Evolutionary conservation across 1,139 yeast species (phyloP), one percentile per base, ranked within the genome.

Genomic region (Barnettozyma hawaiiensis): DNA sequence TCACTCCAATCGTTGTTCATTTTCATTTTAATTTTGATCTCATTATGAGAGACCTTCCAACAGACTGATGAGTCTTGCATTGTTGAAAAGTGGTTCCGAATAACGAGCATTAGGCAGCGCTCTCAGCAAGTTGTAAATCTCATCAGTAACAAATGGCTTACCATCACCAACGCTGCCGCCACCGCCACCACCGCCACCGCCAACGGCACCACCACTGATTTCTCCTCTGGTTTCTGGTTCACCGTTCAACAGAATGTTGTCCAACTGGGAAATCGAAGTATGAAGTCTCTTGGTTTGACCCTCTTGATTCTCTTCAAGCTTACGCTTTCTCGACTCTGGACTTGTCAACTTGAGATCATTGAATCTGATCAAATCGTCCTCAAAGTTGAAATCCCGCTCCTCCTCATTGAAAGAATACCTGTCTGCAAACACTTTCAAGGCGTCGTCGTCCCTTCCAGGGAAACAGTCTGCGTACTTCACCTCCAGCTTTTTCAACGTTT

Each of bases 401-500:
- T 43, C 54, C 43, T 47, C 62, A 54, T 37, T 63, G 50, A 44
- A 58, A 16, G 59, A 53, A 42, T 64, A 65, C 21, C 78, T 73
- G 37, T 62, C 62, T 3, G 70, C 64, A 48, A 67, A 67, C 7
- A 58, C 42, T 31, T 54, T 55, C 12, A 65, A 52, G 37, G 58
- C 52, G 39, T 76, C 78, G 37, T 57, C 52, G 39, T 76, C 78
- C 12, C 78, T 74, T 12, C 28, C 28, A 0, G 90, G 86, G 59
- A 85, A 87, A 35, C 73, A 65, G 47, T 78, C 81, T 33, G 73
- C 69, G 59, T 75, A 89, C 45, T 95, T 73, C 42, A 70, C 70
- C 48, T 85, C 90, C 37, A 90, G 70, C 47, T 77, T 73, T 41
- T 73, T 67, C 4, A 87, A 79, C 12, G 86, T 83, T 37, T 76